These are phyloP conservation scores for Hortiboletus flavorubellus DNA, from an alignment of 768 basidiomycete genomes.

Conservation along the genomic window DNA sequence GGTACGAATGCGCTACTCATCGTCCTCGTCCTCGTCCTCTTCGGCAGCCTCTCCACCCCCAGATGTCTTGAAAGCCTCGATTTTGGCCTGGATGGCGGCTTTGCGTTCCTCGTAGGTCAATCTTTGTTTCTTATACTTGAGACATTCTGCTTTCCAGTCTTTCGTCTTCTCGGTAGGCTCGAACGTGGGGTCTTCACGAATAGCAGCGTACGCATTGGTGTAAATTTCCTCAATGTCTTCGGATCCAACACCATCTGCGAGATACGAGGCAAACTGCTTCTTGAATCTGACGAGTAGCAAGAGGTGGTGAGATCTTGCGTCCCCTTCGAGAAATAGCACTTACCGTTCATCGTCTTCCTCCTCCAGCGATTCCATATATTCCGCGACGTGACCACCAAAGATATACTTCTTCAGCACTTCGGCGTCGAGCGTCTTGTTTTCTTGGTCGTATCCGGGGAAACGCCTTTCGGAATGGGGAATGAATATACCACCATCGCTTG, in stretches of 20 bases:
- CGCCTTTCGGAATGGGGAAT: constrained; percentile 98
- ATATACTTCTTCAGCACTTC: constrained; percentile 98
- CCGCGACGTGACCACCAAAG: constrained; percentile 94
- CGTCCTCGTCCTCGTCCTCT: constrained; percentile 38
- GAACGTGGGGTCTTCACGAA: constrained; percentile 92
- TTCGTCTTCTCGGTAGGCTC: constrained; percentile 83
- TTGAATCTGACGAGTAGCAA: constrained; percentile 65
- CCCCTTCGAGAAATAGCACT: constrained; percentile 19
- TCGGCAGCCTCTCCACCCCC: constrained; percentile 45
- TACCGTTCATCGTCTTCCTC: constrained; percentile 99
- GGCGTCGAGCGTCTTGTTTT: constrained; percentile 88
- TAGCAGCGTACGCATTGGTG: constrained; percentile 88
- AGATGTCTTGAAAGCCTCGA: constrained; percentile 82
- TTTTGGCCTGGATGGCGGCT: constrained; percentile 80
- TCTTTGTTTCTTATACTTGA: constrained; percentile 64
- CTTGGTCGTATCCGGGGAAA: constrained; percentile 96
- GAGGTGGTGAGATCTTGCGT: constrained; percentile 2
- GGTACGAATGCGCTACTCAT: constrained; percentile 49
- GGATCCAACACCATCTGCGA: constrained; percentile 91
- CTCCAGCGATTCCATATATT: constrained; percentile 99
- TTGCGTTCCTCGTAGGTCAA: constrained; percentile 78
- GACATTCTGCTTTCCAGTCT: constrained; percentile 87
- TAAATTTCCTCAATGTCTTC: constrained; percentile 98
- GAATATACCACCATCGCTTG: constrained; percentile 95
- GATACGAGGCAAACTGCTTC: constrained; percentile 94